phyloP scores from a whole-genome alignment of 768 basidiomycete species.

The Leccinum pellstonianum region DNA sequence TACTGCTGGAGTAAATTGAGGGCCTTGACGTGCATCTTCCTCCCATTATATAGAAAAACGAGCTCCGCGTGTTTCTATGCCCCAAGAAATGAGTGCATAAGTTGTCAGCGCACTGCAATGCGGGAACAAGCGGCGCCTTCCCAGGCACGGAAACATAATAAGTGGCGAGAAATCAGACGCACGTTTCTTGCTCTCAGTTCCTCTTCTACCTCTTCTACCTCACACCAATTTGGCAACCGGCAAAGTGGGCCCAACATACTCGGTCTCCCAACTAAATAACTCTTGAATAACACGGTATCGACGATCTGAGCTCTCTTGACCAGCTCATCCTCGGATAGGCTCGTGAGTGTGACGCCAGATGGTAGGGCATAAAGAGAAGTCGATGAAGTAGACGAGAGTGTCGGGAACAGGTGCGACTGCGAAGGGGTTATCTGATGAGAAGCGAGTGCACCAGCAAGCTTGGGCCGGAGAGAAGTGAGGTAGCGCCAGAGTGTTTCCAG shows the following conservation, averaged over 20 bases:
- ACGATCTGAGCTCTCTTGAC: slow-evolving; percentile 90
- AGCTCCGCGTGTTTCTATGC: slow-evolving; percentile 87
- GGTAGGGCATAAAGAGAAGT: slow-evolving; percentile 80
- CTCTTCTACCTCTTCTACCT: slow-evolving; percentile 91
- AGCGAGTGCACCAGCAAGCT: slow-evolving; percentile 74
- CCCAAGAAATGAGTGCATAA: not conserved
- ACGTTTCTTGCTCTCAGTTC: slow-evolving; percentile 79
- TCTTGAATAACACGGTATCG: slow-evolving; percentile 93
- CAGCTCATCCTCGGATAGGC: slow-evolving; percentile 80
- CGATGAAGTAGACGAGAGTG: slow-evolving; percentile 68
- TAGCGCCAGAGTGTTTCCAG: slow-evolving; percentile 89
- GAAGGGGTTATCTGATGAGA: slow-evolving; percentile 65
- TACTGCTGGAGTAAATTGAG: slow-evolving; percentile 82
- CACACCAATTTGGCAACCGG: slow-evolving; percentile 94
- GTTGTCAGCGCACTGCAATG: not conserved
- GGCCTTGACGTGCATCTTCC: slow-evolving; percentile 93
- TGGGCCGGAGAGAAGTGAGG: slow-evolving; percentile 86
- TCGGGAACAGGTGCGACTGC: slow-evolving; percentile 65
- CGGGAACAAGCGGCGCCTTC: not conserved
- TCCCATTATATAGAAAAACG: slow-evolving; percentile 87
- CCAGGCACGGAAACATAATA: not conserved
- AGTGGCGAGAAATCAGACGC: slow-evolving; percentile 11
- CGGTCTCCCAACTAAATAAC: slow-evolving; percentile 81
- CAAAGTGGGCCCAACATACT: slow-evolving; percentile 83
- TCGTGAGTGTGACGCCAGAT: slow-evolving; percentile 59